These are phyloP conservation scores for Liquidambar formosana DNA, from an alignment of 164 flowering plant genomes.

Conservation along the genomic window DNA sequence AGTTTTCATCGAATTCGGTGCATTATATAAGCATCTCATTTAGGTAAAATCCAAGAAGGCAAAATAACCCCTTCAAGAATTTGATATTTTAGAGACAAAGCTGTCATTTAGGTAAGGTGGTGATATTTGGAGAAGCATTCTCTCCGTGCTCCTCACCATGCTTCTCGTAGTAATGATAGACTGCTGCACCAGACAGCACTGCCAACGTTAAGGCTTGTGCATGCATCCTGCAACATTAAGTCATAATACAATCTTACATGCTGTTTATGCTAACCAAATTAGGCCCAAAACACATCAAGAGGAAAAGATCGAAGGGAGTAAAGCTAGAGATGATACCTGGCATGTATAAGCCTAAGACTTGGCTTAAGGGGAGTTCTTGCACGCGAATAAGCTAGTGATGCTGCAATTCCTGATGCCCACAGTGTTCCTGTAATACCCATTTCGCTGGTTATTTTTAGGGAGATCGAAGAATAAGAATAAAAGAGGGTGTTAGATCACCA, in stretches of 20 bases:
- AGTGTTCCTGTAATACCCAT: constrained; percentile 43
- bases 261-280: too few relatives aligned
- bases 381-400: constrained; percentile 53
- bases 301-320: background rate
- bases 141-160: background rate
- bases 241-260: too few relatives aligned
- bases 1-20: too few relatives aligned
- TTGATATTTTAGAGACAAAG: too few relatives aligned
- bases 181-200: constrained; percentile 76
- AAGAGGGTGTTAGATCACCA: too few relatives aligned
- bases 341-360: constrained; percentile 83
- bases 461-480: too few relatives aligned
- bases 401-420: constrained; percentile 79
- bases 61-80: too few relatives aligned
- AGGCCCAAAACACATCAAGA: too few relatives aligned
- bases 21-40: too few relatives aligned
- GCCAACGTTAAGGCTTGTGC: constrained; percentile 84
- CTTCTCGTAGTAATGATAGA: constrained; percentile 64
- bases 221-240: constrained; percentile 70
- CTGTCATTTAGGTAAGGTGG: background rate
- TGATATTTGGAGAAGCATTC: background rate
- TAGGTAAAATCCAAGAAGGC: too few relatives aligned
- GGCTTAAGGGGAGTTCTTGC: constrained; percentile 58
- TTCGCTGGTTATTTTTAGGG: too few relatives aligned
- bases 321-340: constrained; percentile 43